Percentiles rank a stretch among this genome's conserved stretches.
Evolutionary conservation across 129 eudicot species (phyloP).

Genomic region (Pulicaria dysenterica): DNA sequence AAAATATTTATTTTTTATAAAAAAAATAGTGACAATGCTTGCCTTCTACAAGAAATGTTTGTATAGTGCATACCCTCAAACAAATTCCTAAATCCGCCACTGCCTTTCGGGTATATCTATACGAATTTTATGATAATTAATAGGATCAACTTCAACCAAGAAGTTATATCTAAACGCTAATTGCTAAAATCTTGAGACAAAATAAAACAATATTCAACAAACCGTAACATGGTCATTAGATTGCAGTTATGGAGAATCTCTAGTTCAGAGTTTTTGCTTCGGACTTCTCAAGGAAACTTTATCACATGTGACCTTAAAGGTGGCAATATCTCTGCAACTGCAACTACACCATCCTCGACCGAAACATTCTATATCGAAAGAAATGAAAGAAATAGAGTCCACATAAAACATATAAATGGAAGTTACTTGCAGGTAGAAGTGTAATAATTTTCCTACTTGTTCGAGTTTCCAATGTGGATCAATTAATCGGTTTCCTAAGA

Average conservation of each 20-base stretch:
- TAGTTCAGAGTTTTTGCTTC: slow-evolving; percentile 56
- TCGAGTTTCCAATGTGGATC: too few relatives aligned
- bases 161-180: too few relatives aligned
- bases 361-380: slow-evolving; percentile 62
- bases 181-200: too few relatives aligned
- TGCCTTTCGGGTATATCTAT: slow-evolving; percentile 32
- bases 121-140: too few relatives aligned
- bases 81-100: too few relatives aligned
- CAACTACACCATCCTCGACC: slow-evolving; percentile 42
- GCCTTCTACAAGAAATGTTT: too few relatives aligned
- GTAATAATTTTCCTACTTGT: not conserved
- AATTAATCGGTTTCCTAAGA: too few relatives aligned
- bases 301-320: slow-evolving; percentile 48
- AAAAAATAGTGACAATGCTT: too few relatives aligned
- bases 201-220: not conserved
- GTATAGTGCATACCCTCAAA: too few relatives aligned
- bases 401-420: slow-evolving; percentile 50
- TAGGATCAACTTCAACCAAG: too few relatives aligned
- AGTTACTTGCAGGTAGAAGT: slow-evolving; percentile 53
- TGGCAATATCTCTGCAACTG: slow-evolving; percentile 47
- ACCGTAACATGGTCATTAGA: not conserved
- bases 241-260: slow-evolving; percentile 74
- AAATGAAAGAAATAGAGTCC: slow-evolving; percentile 46
- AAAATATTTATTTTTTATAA: too few relatives aligned
- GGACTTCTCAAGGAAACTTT: slow-evolving; percentile 60